phyloP scores from a whole-genome alignment of 345 rosid genomes.

The Jatropha curcas region DNA sequence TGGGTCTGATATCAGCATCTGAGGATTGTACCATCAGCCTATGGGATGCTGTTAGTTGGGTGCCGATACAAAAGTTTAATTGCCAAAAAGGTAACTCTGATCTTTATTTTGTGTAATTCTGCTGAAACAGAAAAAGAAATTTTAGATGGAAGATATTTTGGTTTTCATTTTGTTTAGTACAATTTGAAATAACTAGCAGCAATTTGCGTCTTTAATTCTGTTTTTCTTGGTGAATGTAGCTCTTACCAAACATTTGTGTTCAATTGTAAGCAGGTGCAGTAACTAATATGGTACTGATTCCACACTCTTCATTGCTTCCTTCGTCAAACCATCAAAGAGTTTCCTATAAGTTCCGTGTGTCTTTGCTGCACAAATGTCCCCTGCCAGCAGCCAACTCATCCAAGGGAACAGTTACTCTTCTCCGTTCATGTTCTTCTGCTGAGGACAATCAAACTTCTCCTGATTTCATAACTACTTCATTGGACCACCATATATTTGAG shows the following conservation, averaged over 20 bases:
- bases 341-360: conserved; percentile 25
- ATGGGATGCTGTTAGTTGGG: conserved; percentile 40
- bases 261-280: conserved; percentile 40
- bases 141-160: too few relatives aligned
- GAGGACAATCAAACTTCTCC: conserved; percentile 17
- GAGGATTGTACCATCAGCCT: conserved; percentile 51
- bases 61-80: conserved; percentile 36
- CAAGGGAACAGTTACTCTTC: conserved; percentile 22
- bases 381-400: conserved; percentile 23
- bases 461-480: conserved; percentile 21
- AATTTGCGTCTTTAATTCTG: background rate
- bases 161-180: too few relatives aligned
- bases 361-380: conserved; percentile 44
- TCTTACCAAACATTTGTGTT: conserved; percentile 4
- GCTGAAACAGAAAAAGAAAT: too few relatives aligned
- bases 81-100: conserved; percentile 41
- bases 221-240: background rate
- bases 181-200: background rate
- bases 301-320: conserved; percentile 26
- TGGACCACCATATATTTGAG: conserved; percentile 30
- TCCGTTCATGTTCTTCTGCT: conserved; percentile 18
- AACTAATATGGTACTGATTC: conserved; percentile 40
- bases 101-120: background rate
- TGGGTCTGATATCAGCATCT: conserved; percentile 50
- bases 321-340: conserved; percentile 31